Conservation (phyloP, 352 stramenopile species). For the Phytophthora tentaculata region DNA sequence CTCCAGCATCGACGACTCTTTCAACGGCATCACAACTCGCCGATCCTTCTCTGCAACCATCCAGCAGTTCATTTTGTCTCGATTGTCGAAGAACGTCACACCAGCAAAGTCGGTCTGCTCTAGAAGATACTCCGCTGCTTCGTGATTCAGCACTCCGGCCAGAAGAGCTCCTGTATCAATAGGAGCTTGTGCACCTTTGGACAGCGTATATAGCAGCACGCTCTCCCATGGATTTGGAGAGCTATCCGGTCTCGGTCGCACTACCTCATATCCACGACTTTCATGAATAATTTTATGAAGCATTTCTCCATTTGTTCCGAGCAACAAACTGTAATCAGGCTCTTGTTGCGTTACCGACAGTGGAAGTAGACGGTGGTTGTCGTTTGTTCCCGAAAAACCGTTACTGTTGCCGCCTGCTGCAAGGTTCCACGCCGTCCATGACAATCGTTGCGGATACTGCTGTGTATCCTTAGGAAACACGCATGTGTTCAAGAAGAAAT, state of each 20-base stretch:
- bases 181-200: conserved; percentile 54
- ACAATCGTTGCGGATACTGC: conserved; percentile 71
- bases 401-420: conserved; percentile 56
- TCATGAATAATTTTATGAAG: neutral
- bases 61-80: conserved; percentile 61
- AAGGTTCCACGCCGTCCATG: conserved; percentile 79
- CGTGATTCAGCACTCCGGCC: conserved; percentile 59
- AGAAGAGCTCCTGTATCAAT: conserved; percentile 90
- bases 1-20: conserved; percentile 75
- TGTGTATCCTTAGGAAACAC: conserved; percentile 86
- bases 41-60: conserved; percentile 70
- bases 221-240: neutral
- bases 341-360: neutral
- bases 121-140: conserved; percentile 62
- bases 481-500: conserved; percentile 81
- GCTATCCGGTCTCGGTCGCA: neutral
- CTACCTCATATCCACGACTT: neutral
- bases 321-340: neutral
- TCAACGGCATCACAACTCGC: conserved; percentile 47
- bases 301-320: neutral
- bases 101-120: conserved; percentile 39
- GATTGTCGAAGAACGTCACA: conserved; percentile 85
- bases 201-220: neutral
- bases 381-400: conserved; percentile 91
- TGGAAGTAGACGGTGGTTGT: conserved; percentile 44